A percentile compares a stretch with the other conserved stretches of the same genome.
Conservation (phyloP, 371 early-diverging fungal species). For the Mortierella sp. region DNA sequence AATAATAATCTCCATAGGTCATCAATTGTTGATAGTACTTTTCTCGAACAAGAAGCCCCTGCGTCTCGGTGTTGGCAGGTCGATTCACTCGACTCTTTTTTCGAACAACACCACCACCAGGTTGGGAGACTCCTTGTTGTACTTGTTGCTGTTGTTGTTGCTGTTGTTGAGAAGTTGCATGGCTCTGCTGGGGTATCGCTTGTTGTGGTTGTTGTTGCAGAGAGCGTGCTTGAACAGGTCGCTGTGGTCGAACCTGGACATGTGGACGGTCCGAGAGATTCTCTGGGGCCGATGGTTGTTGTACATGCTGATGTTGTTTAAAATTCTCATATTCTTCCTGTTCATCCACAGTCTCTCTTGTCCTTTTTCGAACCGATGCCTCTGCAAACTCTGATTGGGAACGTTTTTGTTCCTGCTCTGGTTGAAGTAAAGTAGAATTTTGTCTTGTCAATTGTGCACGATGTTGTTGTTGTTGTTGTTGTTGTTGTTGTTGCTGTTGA, state of each 20-base stretch:
- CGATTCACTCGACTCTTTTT: neutral
- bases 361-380: too few species aligned
- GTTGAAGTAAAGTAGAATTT: too few species aligned
- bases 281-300: too few species aligned
- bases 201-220: too few species aligned
- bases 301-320: neutral
- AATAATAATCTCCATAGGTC: conserved; percentile 22
- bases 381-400: too few species aligned
- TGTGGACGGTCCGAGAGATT: too few species aligned
- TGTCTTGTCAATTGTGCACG: neutral
- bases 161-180: neutral
- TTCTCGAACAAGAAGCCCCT: too few species aligned
- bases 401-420: too few species aligned
- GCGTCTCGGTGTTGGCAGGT: too few species aligned
- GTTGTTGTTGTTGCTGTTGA: conserved; percentile 15
- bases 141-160: conserved; percentile 3
- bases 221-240: too few species aligned
- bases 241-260: too few species aligned
- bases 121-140: conserved; percentile 1
- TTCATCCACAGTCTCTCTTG: too few species aligned
- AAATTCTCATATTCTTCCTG: neutral
- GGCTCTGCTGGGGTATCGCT: conserved; percentile 1
- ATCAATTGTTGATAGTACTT: neutral
- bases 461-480: conserved; percentile 16
- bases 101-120: neutral